Percentiles rank a stretch among this genome's conserved stretches.
phyloP scores from a whole-genome alignment of 2,329 filamentous ascomycete genomes.

The Tolypocladium tundrense region DNA sequence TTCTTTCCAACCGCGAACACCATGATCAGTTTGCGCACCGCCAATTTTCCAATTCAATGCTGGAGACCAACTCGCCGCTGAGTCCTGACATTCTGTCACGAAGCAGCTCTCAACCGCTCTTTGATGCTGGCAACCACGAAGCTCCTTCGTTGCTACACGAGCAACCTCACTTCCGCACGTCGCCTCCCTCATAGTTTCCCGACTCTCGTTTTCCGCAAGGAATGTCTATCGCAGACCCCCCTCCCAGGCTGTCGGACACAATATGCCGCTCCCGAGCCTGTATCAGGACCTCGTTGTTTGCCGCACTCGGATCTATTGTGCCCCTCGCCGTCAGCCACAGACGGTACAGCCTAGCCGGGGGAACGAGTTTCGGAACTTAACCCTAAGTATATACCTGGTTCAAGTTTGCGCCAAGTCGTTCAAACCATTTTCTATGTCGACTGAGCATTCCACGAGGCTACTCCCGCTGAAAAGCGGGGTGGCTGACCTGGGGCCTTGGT shows the following conservation, averaged over 20 bases:
- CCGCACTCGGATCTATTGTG: constrained; percentile 35
- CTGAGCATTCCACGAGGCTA: constrained; percentile 17
- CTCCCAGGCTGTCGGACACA: constrained; percentile 24
- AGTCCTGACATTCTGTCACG: neutral
- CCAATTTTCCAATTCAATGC: neutral
- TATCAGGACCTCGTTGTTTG: constrained; percentile 39
- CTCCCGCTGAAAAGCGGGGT: constrained; percentile 42
- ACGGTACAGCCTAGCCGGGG: constrained; percentile 35
- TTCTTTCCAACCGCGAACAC: neutral
- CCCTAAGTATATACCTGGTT: constrained; percentile 76
- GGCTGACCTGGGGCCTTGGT: constrained; percentile 18
- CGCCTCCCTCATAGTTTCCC: constrained; percentile 75
- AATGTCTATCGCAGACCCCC: constrained; percentile 45
- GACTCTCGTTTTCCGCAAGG: constrained; percentile 59
- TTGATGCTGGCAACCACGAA: constrained; percentile 16
- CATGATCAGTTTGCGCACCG: neutral
- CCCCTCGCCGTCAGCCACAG: constrained; percentile 21
- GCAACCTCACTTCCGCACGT: constrained; percentile 38
- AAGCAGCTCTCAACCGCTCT: neutral
- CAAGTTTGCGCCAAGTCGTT: constrained; percentile 67
- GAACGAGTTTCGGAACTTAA: constrained; percentile 84
- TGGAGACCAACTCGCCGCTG: neutral
- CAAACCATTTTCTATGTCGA: constrained; percentile 54
- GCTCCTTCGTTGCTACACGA: constrained; percentile 33
- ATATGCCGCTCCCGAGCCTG: constrained; percentile 54